Conservation (phyloP, 2,329 filamentous ascomycete genomes). For the Knoxdaviesia capensis region DNA sequence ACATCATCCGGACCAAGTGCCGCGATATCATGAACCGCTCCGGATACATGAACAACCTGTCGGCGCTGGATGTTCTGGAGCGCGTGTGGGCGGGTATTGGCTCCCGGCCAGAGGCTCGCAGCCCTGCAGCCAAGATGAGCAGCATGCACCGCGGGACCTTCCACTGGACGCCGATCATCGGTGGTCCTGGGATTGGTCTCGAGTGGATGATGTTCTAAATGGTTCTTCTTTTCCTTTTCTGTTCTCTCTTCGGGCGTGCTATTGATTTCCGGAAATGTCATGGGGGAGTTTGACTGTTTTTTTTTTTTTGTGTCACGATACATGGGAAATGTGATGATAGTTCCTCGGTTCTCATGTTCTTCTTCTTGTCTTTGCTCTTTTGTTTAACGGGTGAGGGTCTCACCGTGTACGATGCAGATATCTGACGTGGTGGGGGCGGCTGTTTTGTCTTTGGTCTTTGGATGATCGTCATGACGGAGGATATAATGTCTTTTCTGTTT, state of each 20-base stretch:
- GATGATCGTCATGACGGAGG: too few species aligned
- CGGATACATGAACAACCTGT: constrained; percentile 85
- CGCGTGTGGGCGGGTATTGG: constrained; percentile 52
- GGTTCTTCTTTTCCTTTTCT: not conserved
- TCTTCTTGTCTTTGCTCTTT: constrained; percentile 1
- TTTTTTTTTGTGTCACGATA: not conserved
- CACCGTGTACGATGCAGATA: too few species aligned
- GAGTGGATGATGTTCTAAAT: constrained; percentile 46
- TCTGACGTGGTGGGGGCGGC: too few species aligned
- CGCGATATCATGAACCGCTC: constrained; percentile 72
- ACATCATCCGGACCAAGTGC: constrained; percentile 61
- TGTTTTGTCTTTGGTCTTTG: too few species aligned
- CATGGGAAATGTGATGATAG: not conserved
- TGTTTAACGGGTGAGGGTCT: not conserved
- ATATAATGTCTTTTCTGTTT: too few species aligned
- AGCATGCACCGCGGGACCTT: constrained; percentile 30
- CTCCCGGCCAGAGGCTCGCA: constrained; percentile 16
- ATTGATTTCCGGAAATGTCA: not conserved
- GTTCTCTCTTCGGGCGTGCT: too few species aligned
- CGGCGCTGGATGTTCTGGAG: constrained; percentile 69
- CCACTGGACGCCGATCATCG: constrained; percentile 37
- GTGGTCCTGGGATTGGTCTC: constrained; percentile 33
- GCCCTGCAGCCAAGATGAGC: constrained; percentile 14
- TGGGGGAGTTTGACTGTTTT: not conserved
- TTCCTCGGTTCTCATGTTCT: constrained; percentile 1